Evolutionary conservation across 2,329 filamentous ascomycete genomes (phyloP), one percentile per base, ranked within the genome.

Genomic region (Pseudohalonectria lignicola): DNA sequence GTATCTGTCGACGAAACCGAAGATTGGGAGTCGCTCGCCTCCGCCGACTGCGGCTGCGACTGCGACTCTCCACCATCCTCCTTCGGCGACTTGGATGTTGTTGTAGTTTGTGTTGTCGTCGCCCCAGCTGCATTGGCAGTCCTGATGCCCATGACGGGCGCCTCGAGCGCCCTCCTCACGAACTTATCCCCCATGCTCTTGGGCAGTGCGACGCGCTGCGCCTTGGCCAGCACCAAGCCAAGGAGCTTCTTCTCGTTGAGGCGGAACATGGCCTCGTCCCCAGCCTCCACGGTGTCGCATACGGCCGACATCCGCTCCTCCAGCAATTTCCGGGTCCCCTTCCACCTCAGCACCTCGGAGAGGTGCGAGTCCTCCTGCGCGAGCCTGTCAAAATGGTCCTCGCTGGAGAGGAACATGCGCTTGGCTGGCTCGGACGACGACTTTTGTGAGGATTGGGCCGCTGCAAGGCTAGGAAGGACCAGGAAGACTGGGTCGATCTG

Each of bases 141-240:
- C 50, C 71, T 79, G 30, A 87, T 67, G 23, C 75, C 75, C 48
- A 85, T 63, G 31, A 94, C 65, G 0, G 92, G 90, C 4, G 79
- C 73, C 48, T 92, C 83, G 5, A 98, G 65, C 2, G 74, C 73
- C 50, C 81, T 81, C 37, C 69, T 74, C 8, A 98, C 76, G 48
- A 94, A 93, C 31, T 76, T 80, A 34, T 92, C 83, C 53, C 95
- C 90, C 69, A 98, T 73, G 48, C 82, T 94, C 6, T 66, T 61
- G 2, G 92, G 87, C 9, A 96, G 61, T 0, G 78, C 76, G 69
- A 93, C 82, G 5, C 67, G 67, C 43, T 69, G 67, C 5, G 87
- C 86, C 57, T 95, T 96, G 15, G 59, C 52, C 6, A 88, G 45
- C 1, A 96, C 52, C 39, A 80, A 68, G 2, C 58, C 52, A 6